Evolutionary conservation across 192 early-diverging fungal species (phyloP).

Genomic region (Cladochytrium replicatum): DNA sequence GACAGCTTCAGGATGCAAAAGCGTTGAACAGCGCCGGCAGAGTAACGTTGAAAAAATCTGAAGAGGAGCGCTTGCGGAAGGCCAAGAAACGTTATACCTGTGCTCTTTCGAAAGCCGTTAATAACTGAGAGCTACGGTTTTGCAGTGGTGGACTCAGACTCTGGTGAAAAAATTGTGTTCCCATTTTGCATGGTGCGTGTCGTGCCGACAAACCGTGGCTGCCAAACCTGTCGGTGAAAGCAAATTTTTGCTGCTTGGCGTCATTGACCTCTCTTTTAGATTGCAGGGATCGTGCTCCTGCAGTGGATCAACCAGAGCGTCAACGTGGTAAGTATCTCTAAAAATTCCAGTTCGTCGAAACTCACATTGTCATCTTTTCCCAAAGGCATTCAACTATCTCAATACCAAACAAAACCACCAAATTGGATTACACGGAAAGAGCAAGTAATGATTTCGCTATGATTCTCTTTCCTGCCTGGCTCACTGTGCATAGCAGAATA

Average conservation of each 20-base stretch:
- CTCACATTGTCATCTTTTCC: not conserved
- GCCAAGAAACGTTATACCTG: slow-evolving; percentile 53
- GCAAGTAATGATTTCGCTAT: slow-evolving; percentile 44
- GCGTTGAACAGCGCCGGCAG: slow-evolving; percentile 41
- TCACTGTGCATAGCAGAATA: slow-evolving; percentile 49
- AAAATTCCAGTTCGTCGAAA: not conserved
- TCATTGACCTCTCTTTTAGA: not conserved
- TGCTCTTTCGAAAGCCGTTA: not conserved
- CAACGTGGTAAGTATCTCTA: slow-evolving; percentile 40
- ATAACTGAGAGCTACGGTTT: not conserved
- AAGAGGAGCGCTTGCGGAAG: slow-evolving; percentile 50
- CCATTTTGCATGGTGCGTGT: slow-evolving; percentile 79
- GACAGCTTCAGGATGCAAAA: slow-evolving; percentile 51
- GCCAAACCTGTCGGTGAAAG: slow-evolving; percentile 60
- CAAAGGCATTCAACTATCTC: slow-evolving; percentile 61
- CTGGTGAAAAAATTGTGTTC: slow-evolving; percentile 62
- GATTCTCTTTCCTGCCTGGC: not conserved
- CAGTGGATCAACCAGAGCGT: slow-evolving; percentile 76
- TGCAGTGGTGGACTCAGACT: slow-evolving; percentile 64
- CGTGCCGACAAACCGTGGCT: slow-evolving; percentile 78
- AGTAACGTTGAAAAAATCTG: slow-evolving; percentile 6
- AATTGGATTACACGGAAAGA: slow-evolving; percentile 63
- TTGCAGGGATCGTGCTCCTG: slow-evolving; percentile 55
- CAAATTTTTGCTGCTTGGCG: not conserved
- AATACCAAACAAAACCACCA: slow-evolving; percentile 76